A percentile compares a stretch with the other conserved stretches of the same genome.
phyloP scores from a whole-genome alignment of 2,329 filamentous ascomycete genomes.

The Colletotrichum costaricense region DNA sequence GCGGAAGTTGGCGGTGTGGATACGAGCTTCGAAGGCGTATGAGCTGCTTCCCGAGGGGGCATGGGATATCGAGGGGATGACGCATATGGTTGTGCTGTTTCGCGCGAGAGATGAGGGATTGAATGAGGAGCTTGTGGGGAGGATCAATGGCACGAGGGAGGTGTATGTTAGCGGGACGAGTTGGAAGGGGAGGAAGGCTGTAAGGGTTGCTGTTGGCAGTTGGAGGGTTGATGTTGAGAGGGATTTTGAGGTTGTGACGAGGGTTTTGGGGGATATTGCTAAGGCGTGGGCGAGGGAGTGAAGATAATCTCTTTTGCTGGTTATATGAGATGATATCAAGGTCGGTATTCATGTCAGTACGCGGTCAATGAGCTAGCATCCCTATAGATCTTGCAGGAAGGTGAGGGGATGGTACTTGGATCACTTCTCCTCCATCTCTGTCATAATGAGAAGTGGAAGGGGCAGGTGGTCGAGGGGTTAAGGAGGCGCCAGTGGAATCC shows the following conservation, averaged over 20 bases:
- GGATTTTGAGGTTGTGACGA: constrained; percentile 74
- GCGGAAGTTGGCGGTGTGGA: constrained; percentile 71
- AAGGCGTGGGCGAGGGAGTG: constrained; percentile 31
- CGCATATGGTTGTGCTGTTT: constrained; percentile 78
- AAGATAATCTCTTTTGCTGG: neutral
- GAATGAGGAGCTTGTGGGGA: constrained; percentile 75
- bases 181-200: constrained; percentile 80
- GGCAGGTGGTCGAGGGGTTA: neutral
- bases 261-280: constrained; percentile 68
- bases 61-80: constrained; percentile 60
- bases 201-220: constrained; percentile 86
- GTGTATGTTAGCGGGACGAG: constrained; percentile 87
- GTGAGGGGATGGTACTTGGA: too few species aligned
- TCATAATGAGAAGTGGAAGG: too few species aligned
- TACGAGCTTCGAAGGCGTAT: constrained; percentile 71
- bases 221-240: constrained; percentile 79
- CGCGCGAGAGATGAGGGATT: constrained; percentile 70
- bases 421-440: too few species aligned
- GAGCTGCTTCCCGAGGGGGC: constrained; percentile 70
- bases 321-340: too few species aligned
- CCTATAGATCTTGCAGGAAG: too few species aligned
- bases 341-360: too few species aligned
- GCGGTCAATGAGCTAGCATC: too few species aligned
- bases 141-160: constrained; percentile 78
- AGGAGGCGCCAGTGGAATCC: neutral